Evolutionary conservation across 176 grass and related monocot species (phyloP).

Genomic region (Hyparrhenia diplandra): DNA sequence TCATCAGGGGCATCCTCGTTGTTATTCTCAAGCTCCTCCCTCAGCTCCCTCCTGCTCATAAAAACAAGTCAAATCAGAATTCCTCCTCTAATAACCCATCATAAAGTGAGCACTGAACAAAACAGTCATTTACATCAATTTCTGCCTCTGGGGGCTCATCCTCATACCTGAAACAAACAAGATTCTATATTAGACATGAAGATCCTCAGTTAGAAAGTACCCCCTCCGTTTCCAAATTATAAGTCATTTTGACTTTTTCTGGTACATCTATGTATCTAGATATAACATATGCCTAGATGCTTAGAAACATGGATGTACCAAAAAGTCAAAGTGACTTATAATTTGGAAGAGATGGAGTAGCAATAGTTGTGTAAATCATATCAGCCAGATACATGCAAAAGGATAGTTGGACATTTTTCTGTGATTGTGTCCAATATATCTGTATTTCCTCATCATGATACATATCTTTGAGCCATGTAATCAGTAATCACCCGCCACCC

Average conservation of each 20-base stretch:
- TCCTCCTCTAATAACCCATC: background rate
- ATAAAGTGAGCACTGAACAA: background rate
- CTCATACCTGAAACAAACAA: constrained; percentile 54
- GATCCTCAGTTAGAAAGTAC: background rate
- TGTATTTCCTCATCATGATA: background rate
- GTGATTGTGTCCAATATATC: background rate
- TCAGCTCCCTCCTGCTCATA: constrained; percentile 62
- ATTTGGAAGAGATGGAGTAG: no score
- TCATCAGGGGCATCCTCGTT: constrained; percentile 60
- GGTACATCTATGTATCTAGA: no score
- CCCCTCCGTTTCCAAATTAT: no score
- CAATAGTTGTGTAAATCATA: background rate
- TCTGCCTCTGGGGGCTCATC: constrained; percentile 81
- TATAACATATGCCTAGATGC: no score
- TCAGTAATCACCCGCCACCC: background rate
- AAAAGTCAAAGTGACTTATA: no score
- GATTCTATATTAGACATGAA: background rate
- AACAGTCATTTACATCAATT: constrained; percentile 45
- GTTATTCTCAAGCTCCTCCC: constrained; percentile 64
- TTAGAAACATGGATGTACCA: no score
- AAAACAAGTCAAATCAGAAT: background rate
- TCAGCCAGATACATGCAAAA: background rate
- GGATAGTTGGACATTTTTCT: background rate
- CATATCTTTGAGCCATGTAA: background rate
- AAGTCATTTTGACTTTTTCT: no score